Conservation (phyloP, 1,284 basidiomycete genomes). For the Apiotrichum montevideense region DNA sequence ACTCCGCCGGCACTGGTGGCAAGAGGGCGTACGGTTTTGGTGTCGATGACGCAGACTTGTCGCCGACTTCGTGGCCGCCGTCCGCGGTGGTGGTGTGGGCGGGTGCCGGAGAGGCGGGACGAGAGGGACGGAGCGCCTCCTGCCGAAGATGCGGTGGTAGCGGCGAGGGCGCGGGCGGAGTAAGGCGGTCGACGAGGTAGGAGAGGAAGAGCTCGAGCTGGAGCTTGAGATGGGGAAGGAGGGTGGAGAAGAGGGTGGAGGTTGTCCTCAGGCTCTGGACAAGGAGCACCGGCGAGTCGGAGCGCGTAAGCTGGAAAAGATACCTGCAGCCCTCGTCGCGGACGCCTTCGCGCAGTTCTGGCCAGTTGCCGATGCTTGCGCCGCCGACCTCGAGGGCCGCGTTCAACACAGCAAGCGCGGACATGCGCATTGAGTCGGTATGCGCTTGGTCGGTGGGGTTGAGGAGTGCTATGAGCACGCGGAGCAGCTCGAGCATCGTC, state of each 20-base stretch:
- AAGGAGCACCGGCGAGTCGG: constrained; percentile 75
- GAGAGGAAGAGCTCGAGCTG: constrained; percentile 93
- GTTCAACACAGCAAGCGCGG: constrained; percentile 81
- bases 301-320: constrained; percentile 85
- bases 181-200: constrained; percentile 86
- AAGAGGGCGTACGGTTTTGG: constrained; percentile 43
- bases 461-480: constrained; percentile 89
- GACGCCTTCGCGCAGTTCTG: constrained; percentile 45
- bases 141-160: constrained; percentile 31
- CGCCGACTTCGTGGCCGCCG: constrained; percentile 11
- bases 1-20: constrained; percentile 71
- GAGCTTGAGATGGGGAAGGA: constrained; percentile 82
- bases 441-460: constrained; percentile 92
- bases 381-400: constrained; percentile 82
- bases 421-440: constrained; percentile 90
- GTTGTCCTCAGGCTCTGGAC: constrained; percentile 77
- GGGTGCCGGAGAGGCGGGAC: constrained; percentile 54
- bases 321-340: constrained; percentile 87
- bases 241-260: constrained; percentile 79
- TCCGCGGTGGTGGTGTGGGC: constrained; percentile 12
- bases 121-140: constrained; percentile 26
- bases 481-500: constrained; percentile 85
- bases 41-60: constrained; percentile 17
- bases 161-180: constrained; percentile 51
- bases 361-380: constrained; percentile 60